Base-by-base conservation (phyloP, 208 protist genomes). In the Trypanosomatidae sp. region DNA sequence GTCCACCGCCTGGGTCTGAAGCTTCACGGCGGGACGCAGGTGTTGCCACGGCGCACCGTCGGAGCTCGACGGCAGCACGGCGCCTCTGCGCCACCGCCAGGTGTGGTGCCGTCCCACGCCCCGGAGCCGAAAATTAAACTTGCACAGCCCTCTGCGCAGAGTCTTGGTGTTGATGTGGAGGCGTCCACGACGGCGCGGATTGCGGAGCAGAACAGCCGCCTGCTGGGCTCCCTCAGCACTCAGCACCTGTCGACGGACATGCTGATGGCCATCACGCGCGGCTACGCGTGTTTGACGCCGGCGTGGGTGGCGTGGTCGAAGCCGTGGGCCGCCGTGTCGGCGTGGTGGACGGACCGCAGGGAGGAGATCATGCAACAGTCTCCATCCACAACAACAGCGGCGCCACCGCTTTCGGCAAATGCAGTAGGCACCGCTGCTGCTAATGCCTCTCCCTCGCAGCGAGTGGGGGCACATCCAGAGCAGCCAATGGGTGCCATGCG, bases 251-350 rank as follows among this genome's bases (percentile, higher is more conserved):
- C 87, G 2, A 79, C 85, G 49, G 73, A 77, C 62, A 70, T 93
- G 55, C 15, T 84, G 56, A 55, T 73, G 33, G 81, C 83, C 41
- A 76, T 92, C 39, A 82, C 74, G 33, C 66, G 73, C 4, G 88
- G 88, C 12, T 95, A 85, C 72, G 74, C 89, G 62, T 79, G 79
- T 8, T 66, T 95, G 62, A 91, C 83, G 41, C 91, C 91, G 33
- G 71, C 76, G 73, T 95, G 91, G 91, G 87, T 93, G 19, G 86
- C 88, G 39, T 95, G 91, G 91, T 88, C 88, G 55, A 80, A 77
- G 69, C 91, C 91, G 66, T 95, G 91, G 91, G 88, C 83, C 13
- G 82, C 88, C 39, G 67, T 84, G 36, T 79, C 75, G 13, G 75
- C 75, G 44, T 79, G 75, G 75, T 79, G 75, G 75, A 79, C 75